These are phyloP conservation scores for Xylaria flabelliformis DNA, from an alignment of 495 filamentous ascomycete species.

Conservation along the genomic window DNA sequence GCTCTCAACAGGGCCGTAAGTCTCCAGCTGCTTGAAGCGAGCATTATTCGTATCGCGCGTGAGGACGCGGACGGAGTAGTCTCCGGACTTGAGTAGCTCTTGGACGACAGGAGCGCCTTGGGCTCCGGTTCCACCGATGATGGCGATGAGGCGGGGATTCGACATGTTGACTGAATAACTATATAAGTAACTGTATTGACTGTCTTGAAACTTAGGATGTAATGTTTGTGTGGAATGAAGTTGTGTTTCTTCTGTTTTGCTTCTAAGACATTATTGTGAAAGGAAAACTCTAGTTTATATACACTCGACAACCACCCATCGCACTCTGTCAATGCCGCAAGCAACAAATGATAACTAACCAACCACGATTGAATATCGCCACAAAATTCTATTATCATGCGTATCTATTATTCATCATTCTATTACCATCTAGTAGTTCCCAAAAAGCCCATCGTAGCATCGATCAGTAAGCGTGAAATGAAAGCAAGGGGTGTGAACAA, in stretches of 20 bases:
- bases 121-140: conserved; percentile 63
- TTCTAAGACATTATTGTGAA: background rate
- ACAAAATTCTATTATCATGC: background rate
- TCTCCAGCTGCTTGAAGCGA: conserved; percentile 48
- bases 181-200: background rate
- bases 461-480: conserved; percentile 14
- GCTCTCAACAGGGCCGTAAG: conserved; percentile 48
- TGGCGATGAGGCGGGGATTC: conserved; percentile 42
- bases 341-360: background rate
- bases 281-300: background rate
- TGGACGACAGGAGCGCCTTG: conserved; percentile 59
- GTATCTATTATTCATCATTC: conserved; percentile 22
- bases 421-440: conserved; percentile 5
- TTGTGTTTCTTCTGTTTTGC: background rate
- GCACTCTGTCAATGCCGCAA: background rate
- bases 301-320: background rate
- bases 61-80: conserved; percentile 55
- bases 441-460: background rate
- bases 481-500: background rate
- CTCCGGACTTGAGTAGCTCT: conserved; percentile 48
- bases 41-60: conserved; percentile 52
- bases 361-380: background rate
- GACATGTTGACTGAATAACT: conserved; percentile 32
- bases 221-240: background rate
- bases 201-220: background rate